Evolutionary conservation across 129 eudicot species (phyloP).

Genomic region (Silybum marianum): DNA sequence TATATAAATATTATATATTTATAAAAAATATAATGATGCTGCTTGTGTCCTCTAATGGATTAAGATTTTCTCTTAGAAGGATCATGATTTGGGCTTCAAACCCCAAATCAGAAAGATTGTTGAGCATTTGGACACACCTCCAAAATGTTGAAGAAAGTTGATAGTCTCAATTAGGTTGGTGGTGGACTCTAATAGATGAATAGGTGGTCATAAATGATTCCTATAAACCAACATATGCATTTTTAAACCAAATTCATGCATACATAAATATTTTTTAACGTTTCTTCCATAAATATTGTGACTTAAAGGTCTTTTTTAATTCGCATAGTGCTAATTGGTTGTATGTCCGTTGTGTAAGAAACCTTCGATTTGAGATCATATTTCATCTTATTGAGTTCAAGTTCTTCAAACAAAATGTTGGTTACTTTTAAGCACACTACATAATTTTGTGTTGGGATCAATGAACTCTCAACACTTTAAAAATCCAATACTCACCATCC

Average conservation of each 20-base stretch:
- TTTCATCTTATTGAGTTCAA: neutral
- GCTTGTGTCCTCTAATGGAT: neutral
- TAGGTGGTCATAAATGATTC: neutral
- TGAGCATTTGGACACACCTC: neutral
- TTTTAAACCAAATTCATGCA: neutral
- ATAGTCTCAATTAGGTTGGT: neutral
- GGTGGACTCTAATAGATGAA: neutral
- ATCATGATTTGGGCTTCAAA: neutral
- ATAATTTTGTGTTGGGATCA: neutral
- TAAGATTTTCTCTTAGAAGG: neutral
- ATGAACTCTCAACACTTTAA: neutral
- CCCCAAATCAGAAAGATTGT: neutral
- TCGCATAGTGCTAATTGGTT: neutral
- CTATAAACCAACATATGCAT: neutral
- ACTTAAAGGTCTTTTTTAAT: neutral
- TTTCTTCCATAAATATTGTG: neutral
- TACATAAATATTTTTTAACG: no score
- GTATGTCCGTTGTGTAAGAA: neutral
- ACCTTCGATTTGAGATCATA: neutral
- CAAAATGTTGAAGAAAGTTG: neutral
- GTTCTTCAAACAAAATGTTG: no score
- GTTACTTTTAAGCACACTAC: no score
- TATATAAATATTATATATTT: no score
- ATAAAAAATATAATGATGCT: no score
- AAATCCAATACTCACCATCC: neutral